Conservation (phyloP, 2,329 filamentous ascomycete genomes). For the Phialophora expanda region DNA sequence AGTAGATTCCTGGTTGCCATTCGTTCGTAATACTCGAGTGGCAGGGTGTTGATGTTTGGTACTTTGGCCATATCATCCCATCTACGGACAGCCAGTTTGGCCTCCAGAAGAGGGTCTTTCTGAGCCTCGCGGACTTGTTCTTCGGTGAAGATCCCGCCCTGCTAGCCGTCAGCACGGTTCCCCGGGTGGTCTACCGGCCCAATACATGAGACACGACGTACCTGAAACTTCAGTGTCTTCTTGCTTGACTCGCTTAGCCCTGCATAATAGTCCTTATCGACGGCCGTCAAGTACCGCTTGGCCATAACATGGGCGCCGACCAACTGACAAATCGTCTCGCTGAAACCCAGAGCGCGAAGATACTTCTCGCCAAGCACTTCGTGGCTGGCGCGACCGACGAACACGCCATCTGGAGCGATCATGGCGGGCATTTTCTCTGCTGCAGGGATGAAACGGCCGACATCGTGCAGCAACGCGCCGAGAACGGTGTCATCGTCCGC, state of each 20-base stretch:
- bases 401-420: conserved; percentile 40
- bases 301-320: conserved; percentile 45
- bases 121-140: conserved; percentile 39
- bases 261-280: conserved; percentile 41
- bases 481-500: conserved; percentile 42
- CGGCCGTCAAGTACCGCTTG: conserved; percentile 42
- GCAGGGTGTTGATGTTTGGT: conserved; percentile 37
- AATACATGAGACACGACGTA: conserved; percentile 12
- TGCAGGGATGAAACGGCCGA: conserved; percentile 44
- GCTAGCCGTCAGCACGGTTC: background rate
- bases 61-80: conserved; percentile 43
- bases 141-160: conserved; percentile 40
- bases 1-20: conserved; percentile 36
- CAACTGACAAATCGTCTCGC: conserved; percentile 41
- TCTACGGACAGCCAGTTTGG: conserved; percentile 40
- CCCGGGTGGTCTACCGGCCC: background rate
- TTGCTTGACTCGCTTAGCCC: conserved; percentile 43
- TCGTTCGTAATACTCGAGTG: conserved; percentile 39
- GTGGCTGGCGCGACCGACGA: conserved; percentile 41
- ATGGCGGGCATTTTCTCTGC: conserved; percentile 41
- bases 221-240: conserved; percentile 42
- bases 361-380: conserved; percentile 43
- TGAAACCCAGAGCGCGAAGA: conserved; percentile 42
- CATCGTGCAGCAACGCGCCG: conserved; percentile 43
- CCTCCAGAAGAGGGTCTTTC: conserved; percentile 41